Evolutionary conservation across 306 rosid species (phyloP), one percentile per base, ranked within the genome.

Genomic region (Lathyrus aphaca): DNA sequence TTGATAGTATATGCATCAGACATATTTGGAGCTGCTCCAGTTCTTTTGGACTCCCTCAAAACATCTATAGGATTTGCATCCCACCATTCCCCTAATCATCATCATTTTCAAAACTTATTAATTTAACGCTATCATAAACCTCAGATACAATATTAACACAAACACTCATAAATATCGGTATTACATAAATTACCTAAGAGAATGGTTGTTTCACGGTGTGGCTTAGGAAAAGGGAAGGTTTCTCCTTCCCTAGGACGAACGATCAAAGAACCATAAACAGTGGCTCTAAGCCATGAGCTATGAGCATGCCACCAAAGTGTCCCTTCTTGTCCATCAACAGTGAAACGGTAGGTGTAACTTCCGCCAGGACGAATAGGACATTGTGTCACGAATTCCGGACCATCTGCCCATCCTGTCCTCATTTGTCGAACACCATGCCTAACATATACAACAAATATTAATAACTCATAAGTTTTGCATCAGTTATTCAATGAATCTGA

Each of bases 291-390:
- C 99, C 99, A 95, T 4, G 99, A 95, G 72, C 92, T 95, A 51
- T 95, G 99, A 37, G 99, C 97, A 15, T 94, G 99, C 99, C 99
- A 94, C 99, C 99, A 94, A 29, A 94, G 76, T 18, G 99, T 94
- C 2, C 99, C 99, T 82, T 89, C 99, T 69, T 95, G 99, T 29
- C 92, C 95, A 71, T 86, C 58, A 21, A 95, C 45, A 0, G 96
- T 91, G 46, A 95, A 95, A 9, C 91, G 74, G 57, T 95, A 95
- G 10, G 92, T 89, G 84, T 89, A 95, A 78, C 91, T 88, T 4
- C 57, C 86, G 57, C 96, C 97, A 0, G 99, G 97, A 48, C 92
- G 80, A 77, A 91, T 91, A 0, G 99, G 99, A n/a, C 99, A 95
- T 11, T 95, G 99, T 0, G 99, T 95, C 68, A 95, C 92, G 21